These are phyloP conservation scores for Xylaria sp. DNA, from an alignment of 2,329 filamentous ascomycete species.

Conservation along the genomic window DNA sequence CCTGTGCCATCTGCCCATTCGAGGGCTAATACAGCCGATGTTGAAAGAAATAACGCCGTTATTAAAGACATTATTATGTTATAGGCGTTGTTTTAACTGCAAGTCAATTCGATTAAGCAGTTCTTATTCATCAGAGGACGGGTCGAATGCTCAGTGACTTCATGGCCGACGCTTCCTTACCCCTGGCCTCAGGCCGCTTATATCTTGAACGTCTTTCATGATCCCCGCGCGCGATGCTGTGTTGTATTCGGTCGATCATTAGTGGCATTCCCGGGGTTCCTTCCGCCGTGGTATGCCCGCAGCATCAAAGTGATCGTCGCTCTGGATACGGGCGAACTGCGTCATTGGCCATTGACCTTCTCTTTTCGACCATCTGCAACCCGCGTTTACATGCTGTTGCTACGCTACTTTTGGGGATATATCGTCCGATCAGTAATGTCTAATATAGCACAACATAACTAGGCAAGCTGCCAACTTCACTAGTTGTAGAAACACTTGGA, in stretches of 20 bases:
- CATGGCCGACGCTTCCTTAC: neutral
- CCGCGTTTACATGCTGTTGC: neutral
- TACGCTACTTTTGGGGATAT: neutral
- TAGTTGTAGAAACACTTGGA: neutral
- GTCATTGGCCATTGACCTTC: conserved; percentile 11
- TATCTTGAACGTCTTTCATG: neutral
- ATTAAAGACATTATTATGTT: conserved; percentile 12
- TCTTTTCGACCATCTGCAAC: conserved; percentile 15
- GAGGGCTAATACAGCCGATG: conserved; percentile 30
- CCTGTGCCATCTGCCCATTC: conserved; percentile 37
- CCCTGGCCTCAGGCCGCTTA: neutral
- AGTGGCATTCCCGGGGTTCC: conserved; percentile 6
- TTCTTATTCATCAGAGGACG: neutral
- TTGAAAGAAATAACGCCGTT: conserved; percentile 19
- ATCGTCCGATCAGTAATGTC: conserved; percentile 3
- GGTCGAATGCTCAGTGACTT: neutral
- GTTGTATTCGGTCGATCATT: conserved; percentile 15
- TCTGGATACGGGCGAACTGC: conserved; percentile 12
- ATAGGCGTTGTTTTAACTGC: neutral
- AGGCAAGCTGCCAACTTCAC: neutral
- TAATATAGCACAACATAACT: neutral
- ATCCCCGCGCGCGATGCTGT: conserved; percentile 6
- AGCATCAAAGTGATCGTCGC: conserved; percentile 15
- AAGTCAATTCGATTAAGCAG: neutral
- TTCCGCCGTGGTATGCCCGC: neutral